Conservation (phyloP, 192 early-diverging fungal species). For the Coemansia sp. region DNA sequence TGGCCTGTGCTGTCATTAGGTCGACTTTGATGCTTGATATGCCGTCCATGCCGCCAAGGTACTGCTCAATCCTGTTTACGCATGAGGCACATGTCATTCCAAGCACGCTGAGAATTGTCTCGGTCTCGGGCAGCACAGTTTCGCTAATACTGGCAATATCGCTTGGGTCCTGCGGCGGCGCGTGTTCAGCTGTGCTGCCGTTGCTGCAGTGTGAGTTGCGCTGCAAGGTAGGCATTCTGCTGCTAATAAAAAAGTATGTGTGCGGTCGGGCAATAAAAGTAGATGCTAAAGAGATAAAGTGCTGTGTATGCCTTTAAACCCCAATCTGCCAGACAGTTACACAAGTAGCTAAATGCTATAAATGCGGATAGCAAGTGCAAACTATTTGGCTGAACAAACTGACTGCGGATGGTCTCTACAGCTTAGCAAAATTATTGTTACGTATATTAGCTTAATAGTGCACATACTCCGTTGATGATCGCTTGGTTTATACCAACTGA, state of each 20-base stretch:
- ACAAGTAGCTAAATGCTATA: background rate
- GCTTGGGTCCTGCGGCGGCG: constrained; percentile 13
- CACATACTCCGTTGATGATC: background rate
- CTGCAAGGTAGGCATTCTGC: background rate
- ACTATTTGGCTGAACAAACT: background rate
- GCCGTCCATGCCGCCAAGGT: constrained; percentile 38
- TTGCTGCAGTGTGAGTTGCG: constrained; percentile 5
- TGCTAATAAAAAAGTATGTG: too few species aligned
- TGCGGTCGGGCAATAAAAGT: too few species aligned
- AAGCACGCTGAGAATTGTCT: constrained; percentile 57
- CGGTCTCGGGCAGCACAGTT: constrained; percentile 35
- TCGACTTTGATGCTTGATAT: constrained; percentile 65
- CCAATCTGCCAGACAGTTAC: background rate
- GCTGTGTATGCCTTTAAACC: background rate
- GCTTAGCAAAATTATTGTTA: background rate
- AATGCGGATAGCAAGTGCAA: background rate
- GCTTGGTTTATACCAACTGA: background rate
- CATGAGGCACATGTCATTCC: constrained; percentile 92
- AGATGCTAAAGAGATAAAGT: background rate
- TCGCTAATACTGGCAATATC: background rate
- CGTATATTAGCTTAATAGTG: background rate
- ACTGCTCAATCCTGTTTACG: constrained; percentile 66
- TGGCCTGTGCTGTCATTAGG: constrained; percentile 62
- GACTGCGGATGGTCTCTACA: background rate
- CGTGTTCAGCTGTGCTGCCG: constrained; percentile 18